Conservation (phyloP, 75 land plant genomes). For the Adiantum capillusveneris region DNA sequence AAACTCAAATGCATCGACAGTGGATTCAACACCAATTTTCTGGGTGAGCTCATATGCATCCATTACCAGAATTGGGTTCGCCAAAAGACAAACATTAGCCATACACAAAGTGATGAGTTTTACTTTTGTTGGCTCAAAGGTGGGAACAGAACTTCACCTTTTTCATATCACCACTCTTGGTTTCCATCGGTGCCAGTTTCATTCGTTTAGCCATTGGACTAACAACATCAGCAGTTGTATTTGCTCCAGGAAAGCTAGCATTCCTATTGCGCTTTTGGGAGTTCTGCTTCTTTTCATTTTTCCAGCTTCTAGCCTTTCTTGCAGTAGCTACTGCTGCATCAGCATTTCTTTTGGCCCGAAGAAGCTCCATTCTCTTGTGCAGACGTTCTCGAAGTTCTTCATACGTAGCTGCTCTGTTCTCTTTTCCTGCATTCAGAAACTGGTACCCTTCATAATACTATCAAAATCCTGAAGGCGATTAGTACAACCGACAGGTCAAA, state of each 20-base stretch:
- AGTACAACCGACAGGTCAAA: too few species aligned
- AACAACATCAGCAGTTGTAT: background rate
- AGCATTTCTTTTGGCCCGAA: constrained; percentile 43
- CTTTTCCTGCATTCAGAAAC: constrained; percentile 9
- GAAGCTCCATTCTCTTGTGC: constrained; percentile 42
- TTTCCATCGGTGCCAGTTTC: background rate
- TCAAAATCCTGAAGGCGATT: too few species aligned
- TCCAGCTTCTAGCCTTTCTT: constrained; percentile 23
- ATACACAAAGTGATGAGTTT: too few species aligned
- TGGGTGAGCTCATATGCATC: constrained; percentile 5
- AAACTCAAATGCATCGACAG: constrained; percentile 17
- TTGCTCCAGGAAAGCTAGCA: background rate
- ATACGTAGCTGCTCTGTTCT: constrained; percentile 44
- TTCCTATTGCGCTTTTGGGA: constrained; percentile 14
- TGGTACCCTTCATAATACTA: too few species aligned
- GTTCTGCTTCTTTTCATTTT: constrained; percentile 17
- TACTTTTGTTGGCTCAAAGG: too few species aligned
- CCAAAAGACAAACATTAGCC: too few species aligned
- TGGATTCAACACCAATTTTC: too few species aligned
- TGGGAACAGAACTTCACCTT: background rate
- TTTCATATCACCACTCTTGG: background rate
- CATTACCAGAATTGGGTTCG: too few species aligned
- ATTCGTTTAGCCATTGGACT: too few species aligned
- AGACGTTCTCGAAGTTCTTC: constrained; percentile 73
- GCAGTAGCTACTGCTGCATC: constrained; percentile 22